Percentiles rank a stretch among this genome's conserved stretches.
Conservation (phyloP, 2,329 filamentous ascomycete species). For the Aotearoamyces nothofagi region DNA sequence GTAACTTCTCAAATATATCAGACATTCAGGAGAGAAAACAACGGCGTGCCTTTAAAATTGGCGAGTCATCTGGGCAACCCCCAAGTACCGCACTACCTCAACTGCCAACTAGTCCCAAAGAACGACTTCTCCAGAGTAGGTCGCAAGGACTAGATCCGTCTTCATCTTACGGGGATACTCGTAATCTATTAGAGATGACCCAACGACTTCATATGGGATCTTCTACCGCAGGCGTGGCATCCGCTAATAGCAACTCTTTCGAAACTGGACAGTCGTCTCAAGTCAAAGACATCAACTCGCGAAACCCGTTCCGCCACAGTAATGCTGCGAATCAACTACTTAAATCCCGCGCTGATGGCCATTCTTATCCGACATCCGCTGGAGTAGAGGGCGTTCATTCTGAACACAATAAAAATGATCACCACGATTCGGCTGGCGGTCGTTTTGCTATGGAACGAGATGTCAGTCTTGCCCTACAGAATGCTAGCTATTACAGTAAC, state of each 20-base stretch:
- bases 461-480: conserved; percentile 15
- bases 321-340: background rate
- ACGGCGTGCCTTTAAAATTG: conserved; percentile 1
- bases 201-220: background rate
- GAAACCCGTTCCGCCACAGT: conserved; percentile 1
- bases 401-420: conserved; percentile 5
- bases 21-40: background rate
- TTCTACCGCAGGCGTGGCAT: background rate
- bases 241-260: background rate
- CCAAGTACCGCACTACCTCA: too few relatives aligned
- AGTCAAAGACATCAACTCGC: background rate
- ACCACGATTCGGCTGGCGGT: too few relatives aligned
- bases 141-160: conserved; percentile 6
- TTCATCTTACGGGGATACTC: conserved; percentile 10
- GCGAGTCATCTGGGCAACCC: conserved; percentile 1
- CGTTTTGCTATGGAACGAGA: conserved; percentile 16
- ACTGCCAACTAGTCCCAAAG: too few relatives aligned
- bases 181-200: conserved; percentile 9
- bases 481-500: conserved; percentile 13
- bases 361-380: background rate
- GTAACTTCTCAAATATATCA: background rate
- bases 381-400: background rate
- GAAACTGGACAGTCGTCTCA: conserved; percentile 2
- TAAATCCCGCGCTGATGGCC: background rate
- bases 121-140: conserved; percentile 2